Base-by-base conservation (phyloP, 495 filamentous ascomycete genomes). In the Aspergillus olivimuriae region DNA sequence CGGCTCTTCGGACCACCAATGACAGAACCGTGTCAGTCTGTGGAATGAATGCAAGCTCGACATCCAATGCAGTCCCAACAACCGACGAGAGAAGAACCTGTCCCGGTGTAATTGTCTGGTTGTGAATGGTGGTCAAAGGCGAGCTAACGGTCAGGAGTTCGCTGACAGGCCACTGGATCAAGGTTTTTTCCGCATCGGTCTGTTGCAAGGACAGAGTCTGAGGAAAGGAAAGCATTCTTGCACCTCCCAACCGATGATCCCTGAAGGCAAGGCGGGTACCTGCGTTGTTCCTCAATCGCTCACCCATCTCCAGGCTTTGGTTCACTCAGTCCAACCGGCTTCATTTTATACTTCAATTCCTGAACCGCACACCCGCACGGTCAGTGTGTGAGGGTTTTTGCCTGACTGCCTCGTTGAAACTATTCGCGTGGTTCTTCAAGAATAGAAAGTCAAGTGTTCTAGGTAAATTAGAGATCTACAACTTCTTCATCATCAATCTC, bases 161-260 rank as follows among this genome's bases (percentile, higher is more conserved):
- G 5, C 11, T 12, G 7, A 47, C 21, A 19, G 45, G 45, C 11
- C 23, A 37, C 20, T 47, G 45, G 1, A 47, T 16, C n/a, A 47
- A 47, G 9, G 9, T 22, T 23, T 22, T 10, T 7, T 36, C 23
- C 10, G 4, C 5, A n/a, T 15, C 38, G 7, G 12, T 26, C 16
- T 47, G 38, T 23, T 47, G 11, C 36, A 47, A 31, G 2, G 30
- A 16, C 19, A 47, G 30, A 4, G 45, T 42, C n/a, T 39, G 45
- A 7, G 45, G 45, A 9, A 47, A 47, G 1, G 38, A 47, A 21
- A 47, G 38, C 45, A 47, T 42, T 9, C 45, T 39, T 5, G 45
- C 22, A 47, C 45, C 24, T 47, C 38, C 45, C 45, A 47, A 8
- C 39, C 45, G 3, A 20, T 47, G 15, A 37, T 37, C 14, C 22